phyloP scores from a whole-genome alignment of 140 eudicot genomes.

The Oenanthe javanica region DNA sequence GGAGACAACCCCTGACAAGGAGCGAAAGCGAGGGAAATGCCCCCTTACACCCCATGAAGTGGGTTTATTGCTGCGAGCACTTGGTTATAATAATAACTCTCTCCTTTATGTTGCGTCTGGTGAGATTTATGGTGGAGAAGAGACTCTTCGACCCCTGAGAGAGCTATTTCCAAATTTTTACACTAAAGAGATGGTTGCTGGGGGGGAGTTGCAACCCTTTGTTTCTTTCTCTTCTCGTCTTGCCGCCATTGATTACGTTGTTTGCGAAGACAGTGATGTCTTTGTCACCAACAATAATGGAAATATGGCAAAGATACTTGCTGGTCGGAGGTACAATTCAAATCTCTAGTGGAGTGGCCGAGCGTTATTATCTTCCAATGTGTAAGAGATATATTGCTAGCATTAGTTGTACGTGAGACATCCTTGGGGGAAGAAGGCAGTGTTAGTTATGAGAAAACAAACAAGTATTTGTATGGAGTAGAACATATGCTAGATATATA shows the following conservation, averaged over 20 bases:
- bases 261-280: conserved; percentile 91
- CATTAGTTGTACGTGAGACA: neutral
- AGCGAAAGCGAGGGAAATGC: conserved; percentile 88
- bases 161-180: conserved; percentile 91
- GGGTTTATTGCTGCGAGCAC: conserved; percentile 88
- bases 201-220: conserved; percentile 63
- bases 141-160: conserved; percentile 72
- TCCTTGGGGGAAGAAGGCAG: neutral
- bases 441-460: neutral
- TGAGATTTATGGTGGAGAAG: conserved; percentile 95
- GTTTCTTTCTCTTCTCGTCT: conserved; percentile 92
- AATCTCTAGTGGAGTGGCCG: neutral
- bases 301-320: conserved; percentile 96
- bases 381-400: neutral
- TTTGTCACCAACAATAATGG: conserved; percentile 93
- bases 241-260: conserved; percentile 92
- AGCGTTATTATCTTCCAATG: neutral
- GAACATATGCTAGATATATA: neutral
- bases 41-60: conserved; percentile 97
- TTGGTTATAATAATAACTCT: conserved; percentile 73
- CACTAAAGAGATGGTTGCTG: conserved; percentile 84
- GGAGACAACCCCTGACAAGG: conserved; percentile 90
- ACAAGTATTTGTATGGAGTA: neutral
- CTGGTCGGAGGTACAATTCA: conserved; percentile 71
- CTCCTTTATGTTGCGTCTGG: conserved; percentile 94